A percentile compares a stretch with the other conserved stretches of the same genome.
These are phyloP conservation scores for Phycomyces blakesleeanus DNA, from an alignment of 192 early-diverging fungal genomes.

Conservation along the genomic window DNA sequence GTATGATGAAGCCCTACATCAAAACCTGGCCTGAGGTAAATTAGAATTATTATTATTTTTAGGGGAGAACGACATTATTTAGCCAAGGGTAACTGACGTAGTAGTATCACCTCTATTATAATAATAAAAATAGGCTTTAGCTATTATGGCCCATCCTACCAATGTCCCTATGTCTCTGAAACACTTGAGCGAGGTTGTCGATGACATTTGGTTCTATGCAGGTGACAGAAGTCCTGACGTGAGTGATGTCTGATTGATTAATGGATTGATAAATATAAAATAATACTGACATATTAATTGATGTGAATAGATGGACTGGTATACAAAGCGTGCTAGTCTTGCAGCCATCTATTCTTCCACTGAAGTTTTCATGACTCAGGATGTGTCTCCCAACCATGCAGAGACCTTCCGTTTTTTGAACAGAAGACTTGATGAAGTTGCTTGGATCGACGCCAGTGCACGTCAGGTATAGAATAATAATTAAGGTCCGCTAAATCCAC, in stretches of 20 bases:
- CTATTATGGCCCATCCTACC: conserved; percentile 76
- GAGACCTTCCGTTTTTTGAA: conserved; percentile 81
- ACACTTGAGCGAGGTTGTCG: conserved; percentile 67
- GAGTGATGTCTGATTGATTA: conserved; percentile 12
- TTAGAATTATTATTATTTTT: too few species aligned
- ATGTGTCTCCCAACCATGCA: conserved; percentile 66
- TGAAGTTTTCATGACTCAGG: conserved; percentile 92
- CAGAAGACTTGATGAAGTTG: conserved; percentile 69
- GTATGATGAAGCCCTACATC: conserved; percentile 68
- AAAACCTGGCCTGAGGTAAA: conserved; percentile 73
- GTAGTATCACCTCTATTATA: too few species aligned
- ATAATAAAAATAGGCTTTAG: conserved; percentile 62
- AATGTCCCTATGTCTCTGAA: conserved; percentile 66
- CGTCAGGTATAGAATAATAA: conserved; percentile 41
- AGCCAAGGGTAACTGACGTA: too few species aligned
- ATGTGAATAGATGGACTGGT: conserved; percentile 79
- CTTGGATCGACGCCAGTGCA: conserved; percentile 48
- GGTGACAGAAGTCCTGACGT: conserved; percentile 81
- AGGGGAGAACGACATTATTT: too few species aligned
- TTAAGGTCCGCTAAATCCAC: too few species aligned
- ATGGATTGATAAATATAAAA: not conserved
- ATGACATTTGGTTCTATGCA: conserved; percentile 86
- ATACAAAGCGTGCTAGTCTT: conserved; percentile 75
- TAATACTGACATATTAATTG: not conserved
- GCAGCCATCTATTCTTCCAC: conserved; percentile 83